These are phyloP conservation scores for Fusarium hainanense DNA, from an alignment of 2,329 filamentous ascomycete species.

Conservation along the genomic window DNA sequence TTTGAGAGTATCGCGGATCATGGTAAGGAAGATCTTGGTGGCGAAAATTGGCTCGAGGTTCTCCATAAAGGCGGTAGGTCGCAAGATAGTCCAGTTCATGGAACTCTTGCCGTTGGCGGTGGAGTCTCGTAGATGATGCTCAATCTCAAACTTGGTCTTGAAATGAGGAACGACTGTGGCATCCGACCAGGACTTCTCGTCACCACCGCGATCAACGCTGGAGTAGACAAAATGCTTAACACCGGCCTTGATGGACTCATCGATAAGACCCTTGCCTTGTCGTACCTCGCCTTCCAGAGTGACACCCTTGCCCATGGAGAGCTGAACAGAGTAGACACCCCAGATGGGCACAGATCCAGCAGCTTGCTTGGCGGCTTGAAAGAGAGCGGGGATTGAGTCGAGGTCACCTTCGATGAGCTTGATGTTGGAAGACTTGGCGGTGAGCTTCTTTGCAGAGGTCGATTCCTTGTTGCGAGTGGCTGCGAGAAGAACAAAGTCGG, in stretches of 20 bases:
- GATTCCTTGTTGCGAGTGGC: conserved; percentile 24
- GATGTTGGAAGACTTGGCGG: conserved; percentile 11
- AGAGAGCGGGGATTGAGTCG: conserved; percentile 17
- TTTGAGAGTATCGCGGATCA: conserved; percentile 47
- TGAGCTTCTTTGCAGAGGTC: conserved; percentile 6
- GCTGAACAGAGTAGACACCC: conserved; percentile 33
- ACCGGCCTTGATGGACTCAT: conserved; percentile 15
- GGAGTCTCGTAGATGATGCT: conserved; percentile 24
- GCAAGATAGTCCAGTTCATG: conserved; percentile 54
- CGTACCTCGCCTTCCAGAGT: conserved; percentile 18
- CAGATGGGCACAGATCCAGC: conserved; percentile 22
- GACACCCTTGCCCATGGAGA: conserved; percentile 26
- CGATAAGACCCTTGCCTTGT: conserved; percentile 31
- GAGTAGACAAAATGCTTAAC: conserved; percentile 48
- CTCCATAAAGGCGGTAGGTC: conserved; percentile 56
- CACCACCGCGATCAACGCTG: conserved; percentile 44
- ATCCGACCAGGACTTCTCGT: conserved; percentile 40
- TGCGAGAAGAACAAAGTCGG: conserved; percentile 26
- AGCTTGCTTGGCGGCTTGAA: conserved; percentile 20
- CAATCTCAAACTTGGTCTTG: conserved; percentile 27
- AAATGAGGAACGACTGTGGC: conserved; percentile 43
- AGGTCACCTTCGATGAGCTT: conserved; percentile 23
- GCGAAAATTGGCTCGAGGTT: conserved; percentile 50
- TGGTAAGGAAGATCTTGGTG: conserved; percentile 48
- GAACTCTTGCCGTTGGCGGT: conserved; percentile 5